These are phyloP conservation scores for Raffaelea deltoideospora DNA, from an alignment of 2,329 filamentous ascomycete species.

Conservation along the genomic window DNA sequence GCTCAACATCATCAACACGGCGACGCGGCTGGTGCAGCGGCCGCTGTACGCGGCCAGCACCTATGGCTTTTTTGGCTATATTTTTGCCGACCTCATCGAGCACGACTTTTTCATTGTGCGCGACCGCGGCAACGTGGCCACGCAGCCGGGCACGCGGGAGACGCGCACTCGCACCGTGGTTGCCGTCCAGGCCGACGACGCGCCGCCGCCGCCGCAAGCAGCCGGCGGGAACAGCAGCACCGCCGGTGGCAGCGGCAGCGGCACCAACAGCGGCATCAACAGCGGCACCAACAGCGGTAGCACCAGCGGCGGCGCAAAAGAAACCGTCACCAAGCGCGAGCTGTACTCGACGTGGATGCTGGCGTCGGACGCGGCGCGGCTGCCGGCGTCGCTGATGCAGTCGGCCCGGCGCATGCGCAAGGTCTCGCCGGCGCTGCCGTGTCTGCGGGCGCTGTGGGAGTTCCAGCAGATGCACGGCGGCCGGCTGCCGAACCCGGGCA, in stretches of 20 bases:
- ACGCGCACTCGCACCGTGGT: conserved; percentile 65
- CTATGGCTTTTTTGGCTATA: conserved; percentile 86
- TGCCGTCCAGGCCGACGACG: conserved; percentile 53
- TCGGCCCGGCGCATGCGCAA: conserved; percentile 54
- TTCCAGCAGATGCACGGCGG: conserved; percentile 49
- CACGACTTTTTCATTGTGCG: conserved; percentile 86
- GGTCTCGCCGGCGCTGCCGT: conserved; percentile 74
- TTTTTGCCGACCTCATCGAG: conserved; percentile 82
- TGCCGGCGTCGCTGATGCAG: conserved; percentile 54
- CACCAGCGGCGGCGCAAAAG: conserved; percentile 17
- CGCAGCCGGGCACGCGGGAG: conserved; percentile 41
- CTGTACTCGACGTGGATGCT: conserved; percentile 77
- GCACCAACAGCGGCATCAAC: neutral
- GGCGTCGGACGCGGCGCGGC: conserved; percentile 59
- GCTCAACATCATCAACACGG: conserved; percentile 69
- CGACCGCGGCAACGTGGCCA: conserved; percentile 60
- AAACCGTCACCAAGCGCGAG: conserved; percentile 85
- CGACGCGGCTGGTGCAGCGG: conserved; percentile 60
- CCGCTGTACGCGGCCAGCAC: conserved; percentile 81
- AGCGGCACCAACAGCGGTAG: neutral
- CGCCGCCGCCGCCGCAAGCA: conserved; percentile 47
- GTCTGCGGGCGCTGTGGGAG: conserved; percentile 79
- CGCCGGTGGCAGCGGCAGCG: no score
- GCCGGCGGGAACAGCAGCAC: neutral
- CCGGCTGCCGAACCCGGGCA: conserved; percentile 23